Percentiles rank a stretch among this genome's conserved stretches.
phyloP scores from a whole-genome alignment of 805 yeast genomes.

The Nakazawaea ambrosiae region DNA sequence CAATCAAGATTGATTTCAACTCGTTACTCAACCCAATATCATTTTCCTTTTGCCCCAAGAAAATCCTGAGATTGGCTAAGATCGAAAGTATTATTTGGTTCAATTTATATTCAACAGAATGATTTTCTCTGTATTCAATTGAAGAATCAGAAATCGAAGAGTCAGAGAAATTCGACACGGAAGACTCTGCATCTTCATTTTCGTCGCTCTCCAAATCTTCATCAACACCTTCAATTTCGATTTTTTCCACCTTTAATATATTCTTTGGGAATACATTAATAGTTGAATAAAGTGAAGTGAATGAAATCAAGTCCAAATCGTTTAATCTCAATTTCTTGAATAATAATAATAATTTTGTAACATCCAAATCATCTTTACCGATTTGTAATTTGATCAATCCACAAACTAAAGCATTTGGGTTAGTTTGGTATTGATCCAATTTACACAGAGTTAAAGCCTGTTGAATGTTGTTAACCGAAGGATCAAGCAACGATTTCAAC shows the following conservation, averaged over 20 bases:
- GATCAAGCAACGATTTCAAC: slow-evolving; percentile 6
- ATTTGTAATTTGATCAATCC: slow-evolving; percentile 8
- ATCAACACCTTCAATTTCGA: neutral
- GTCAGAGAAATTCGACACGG: neutral
- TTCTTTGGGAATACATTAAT: slow-evolving; percentile 7
- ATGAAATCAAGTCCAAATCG: slow-evolving; percentile 7
- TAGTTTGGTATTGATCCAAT: neutral
- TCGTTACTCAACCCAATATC: slow-evolving; percentile 1
- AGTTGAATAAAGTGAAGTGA: slow-evolving; percentile 6
- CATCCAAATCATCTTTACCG: neutral
- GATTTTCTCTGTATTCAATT: slow-evolving; percentile 7
- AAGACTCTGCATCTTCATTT: neutral
- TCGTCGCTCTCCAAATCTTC: neutral
- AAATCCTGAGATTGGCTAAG: slow-evolving; percentile 8
- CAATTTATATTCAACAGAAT: slow-evolving; percentile 9
- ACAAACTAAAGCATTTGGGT: slow-evolving; percentile 8
- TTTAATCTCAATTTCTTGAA: slow-evolving; percentile 6
- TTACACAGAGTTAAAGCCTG: neutral
- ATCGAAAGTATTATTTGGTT: slow-evolving; percentile 1
- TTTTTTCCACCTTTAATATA: neutral
- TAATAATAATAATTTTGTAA: slow-evolving; percentile 3
- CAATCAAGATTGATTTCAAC: slow-evolving; percentile 5
- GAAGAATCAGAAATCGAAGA: slow-evolving; percentile 8
- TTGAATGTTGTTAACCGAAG: neutral
- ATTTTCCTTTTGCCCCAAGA: slow-evolving; percentile 3